Percentiles rank a stretch among this genome's conserved stretches.
These are phyloP conservation scores for Salix dunnii DNA, from an alignment of 345 rosid genomes.

Conservation along the genomic window DNA sequence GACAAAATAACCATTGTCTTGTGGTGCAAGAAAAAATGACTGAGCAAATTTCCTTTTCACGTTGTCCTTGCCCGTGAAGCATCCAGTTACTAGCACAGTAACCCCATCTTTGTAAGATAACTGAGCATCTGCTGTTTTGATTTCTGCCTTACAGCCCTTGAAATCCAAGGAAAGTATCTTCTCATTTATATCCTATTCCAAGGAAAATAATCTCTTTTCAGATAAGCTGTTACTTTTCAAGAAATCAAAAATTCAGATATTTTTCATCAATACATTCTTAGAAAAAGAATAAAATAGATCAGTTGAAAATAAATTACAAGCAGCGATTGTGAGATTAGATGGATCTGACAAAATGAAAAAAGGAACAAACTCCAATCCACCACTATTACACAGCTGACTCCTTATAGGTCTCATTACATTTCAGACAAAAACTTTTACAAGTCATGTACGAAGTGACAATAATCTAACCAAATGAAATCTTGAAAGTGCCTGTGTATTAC, in stretches of 20 bases:
- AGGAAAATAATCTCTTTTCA: not conserved
- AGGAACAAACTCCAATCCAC: too few relatives aligned
- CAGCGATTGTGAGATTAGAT: too few relatives aligned
- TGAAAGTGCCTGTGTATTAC: too few relatives aligned
- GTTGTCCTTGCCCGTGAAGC: constrained; percentile 45
- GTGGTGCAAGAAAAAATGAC: constrained; percentile 72
- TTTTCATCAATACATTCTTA: too few relatives aligned
- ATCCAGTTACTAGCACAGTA: constrained; percentile 65
- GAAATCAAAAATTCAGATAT: too few relatives aligned
- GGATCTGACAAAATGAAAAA: too few relatives aligned
- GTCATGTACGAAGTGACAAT: too few relatives aligned
- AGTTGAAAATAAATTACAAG: not conserved
- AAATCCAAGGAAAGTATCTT: constrained; percentile 53
- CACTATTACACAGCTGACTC: too few relatives aligned
- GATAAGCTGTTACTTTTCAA: not conserved
- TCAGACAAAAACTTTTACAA: too few relatives aligned
- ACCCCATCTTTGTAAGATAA: constrained; percentile 45
- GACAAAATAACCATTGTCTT: constrained; percentile 60
- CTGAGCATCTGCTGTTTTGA: constrained; percentile 63
- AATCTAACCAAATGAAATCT: too few relatives aligned
- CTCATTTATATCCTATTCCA: constrained; percentile 62
- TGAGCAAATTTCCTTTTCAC: constrained; percentile 48
- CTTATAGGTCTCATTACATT: too few relatives aligned
- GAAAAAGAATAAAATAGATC: not conserved
- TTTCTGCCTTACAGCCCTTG: constrained; percentile 47